Base-by-base conservation (phyloP, 2,329 filamentous ascomycete genomes). In the Ophiocordyceps unilateralis region DNA sequence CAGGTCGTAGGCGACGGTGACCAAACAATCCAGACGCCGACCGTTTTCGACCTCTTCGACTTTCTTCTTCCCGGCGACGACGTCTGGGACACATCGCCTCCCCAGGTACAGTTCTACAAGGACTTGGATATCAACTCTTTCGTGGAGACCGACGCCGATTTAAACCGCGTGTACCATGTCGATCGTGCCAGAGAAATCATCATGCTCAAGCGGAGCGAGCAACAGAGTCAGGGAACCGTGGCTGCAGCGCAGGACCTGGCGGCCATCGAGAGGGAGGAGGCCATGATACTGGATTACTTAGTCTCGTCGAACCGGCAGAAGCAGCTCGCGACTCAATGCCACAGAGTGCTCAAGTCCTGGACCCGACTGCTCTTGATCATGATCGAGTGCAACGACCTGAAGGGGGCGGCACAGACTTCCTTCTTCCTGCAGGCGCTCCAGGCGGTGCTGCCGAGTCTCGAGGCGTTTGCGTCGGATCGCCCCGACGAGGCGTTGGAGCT, bases 11-110 rank as follows among this genome's bases (percentile, higher is more conserved):
- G 78, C 17, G 73, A 81, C 14, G 76, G 75, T 45, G 79, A 81
- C 40, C 74, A 83, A 43, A 66, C 76, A 5, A 66, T 82, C 32
- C 64, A 68, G 23, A 82, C 86, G 45, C 72, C 81, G 1, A 87
- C 83, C 4, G 73, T 96, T 7, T 94, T 96, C 54, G 87, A 95
- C 49, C 70, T 96, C 20, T 91, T 93, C 53, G 91, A 98, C 61
- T 96, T 96, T 53, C 73, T 91, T 46, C 60, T 71, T 2, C 57
- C 67, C 19, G 68, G 69, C 39, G 66, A 59, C 15, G 55, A 59
- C 15, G 55, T 66, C n/a, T 76, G 73, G 65, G 59, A 65, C 21
- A 58, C 65, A 5, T 55, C 70, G 2, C 59, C 72, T 2, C 76
- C 78, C 3, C 58, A 67, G 5, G 63, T 83, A 19, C 62, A 67